Evolutionary conservation across 2,329 filamentous ascomycete genomes (phyloP).

Genomic region (Aspergillus felis): DNA sequence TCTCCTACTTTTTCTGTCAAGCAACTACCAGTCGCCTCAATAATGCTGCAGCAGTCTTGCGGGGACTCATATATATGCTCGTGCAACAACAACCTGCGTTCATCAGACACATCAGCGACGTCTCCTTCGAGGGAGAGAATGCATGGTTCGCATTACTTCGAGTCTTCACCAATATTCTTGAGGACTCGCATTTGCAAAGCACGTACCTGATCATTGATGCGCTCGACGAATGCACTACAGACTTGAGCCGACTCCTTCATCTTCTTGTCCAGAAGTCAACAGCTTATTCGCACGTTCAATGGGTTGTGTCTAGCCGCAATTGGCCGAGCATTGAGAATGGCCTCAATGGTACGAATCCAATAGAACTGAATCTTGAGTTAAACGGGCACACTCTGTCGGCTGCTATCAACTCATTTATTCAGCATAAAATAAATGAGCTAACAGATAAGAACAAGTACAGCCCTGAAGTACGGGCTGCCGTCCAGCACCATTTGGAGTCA

Average conservation of each 20-base stretch:
- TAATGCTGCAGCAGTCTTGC: too few species aligned
- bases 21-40: too few species aligned
- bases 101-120: too few species aligned
- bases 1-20: too few species aligned
- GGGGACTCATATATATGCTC: too few species aligned
- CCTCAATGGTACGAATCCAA: neutral
- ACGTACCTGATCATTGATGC: slow-evolving; percentile 45
- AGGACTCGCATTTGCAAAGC: slow-evolving; percentile 25
- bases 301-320: slow-evolving; percentile 46
- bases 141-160: too few species aligned
- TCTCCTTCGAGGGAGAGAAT: too few species aligned
- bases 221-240: slow-evolving; percentile 43
- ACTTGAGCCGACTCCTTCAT: slow-evolving; percentile 30
- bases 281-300: slow-evolving; percentile 31
- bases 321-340: slow-evolving; percentile 32
- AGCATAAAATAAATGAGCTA: slow-evolving; percentile 17
- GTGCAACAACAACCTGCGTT: too few species aligned
- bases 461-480: slow-evolving; percentile 5
- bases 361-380: slow-evolving; percentile 16
- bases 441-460: slow-evolving; percentile 19
- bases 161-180: slow-evolving; percentile 29
- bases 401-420: slow-evolving; percentile 19
- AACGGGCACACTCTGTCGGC: slow-evolving; percentile 12
- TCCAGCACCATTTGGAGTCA: slow-evolving; percentile 17
- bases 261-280: slow-evolving; percentile 27